Conservation (phyloP, 371 early-diverging fungal genomes). For the Thermomucor indicae-seudaticae region DNA sequence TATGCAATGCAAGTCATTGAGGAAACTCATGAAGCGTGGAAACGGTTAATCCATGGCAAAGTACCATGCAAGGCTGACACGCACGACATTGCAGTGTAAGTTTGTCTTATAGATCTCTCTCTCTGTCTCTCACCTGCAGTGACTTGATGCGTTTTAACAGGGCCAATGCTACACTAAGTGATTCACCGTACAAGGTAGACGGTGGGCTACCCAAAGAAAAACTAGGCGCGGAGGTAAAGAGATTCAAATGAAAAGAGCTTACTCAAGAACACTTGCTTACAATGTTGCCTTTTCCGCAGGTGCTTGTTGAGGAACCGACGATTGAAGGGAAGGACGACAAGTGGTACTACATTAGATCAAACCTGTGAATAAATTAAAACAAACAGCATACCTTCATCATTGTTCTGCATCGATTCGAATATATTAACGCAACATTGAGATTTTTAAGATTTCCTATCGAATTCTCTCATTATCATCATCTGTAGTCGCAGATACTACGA, state of each 20-base stretch:
- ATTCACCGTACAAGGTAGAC: slow-evolving; percentile 27
- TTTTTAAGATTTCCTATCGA: neutral
- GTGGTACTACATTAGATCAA: slow-evolving; percentile 29
- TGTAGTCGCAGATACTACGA: too few relatives aligned
- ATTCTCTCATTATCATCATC: too few relatives aligned
- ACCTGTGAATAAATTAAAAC: slow-evolving; percentile 13
- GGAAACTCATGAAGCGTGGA: slow-evolving; percentile 59
- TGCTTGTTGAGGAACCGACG: too few relatives aligned
- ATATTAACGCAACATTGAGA: neutral
- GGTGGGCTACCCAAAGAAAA: slow-evolving; percentile 12
- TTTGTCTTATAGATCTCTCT: neutral
- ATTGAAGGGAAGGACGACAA: slow-evolving; percentile 24
- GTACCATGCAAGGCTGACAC: slow-evolving; percentile 37
- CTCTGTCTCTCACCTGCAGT: neutral
- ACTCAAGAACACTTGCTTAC: too few relatives aligned
- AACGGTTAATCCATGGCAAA: slow-evolving; percentile 39
- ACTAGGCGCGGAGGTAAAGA: neutral
- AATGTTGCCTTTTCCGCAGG: too few relatives aligned
- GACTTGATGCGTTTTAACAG: slow-evolving; percentile 9
- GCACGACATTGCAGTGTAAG: slow-evolving; percentile 25
- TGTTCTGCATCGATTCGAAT: too few relatives aligned
- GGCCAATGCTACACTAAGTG: slow-evolving; percentile 22
- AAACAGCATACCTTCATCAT: neutral
- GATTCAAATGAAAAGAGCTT: too few relatives aligned
- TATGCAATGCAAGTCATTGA: slow-evolving; percentile 50